Base-by-base conservation (phyloP, 1,139 yeast genomes). In the Yamadazyma epiphylla region DNA sequence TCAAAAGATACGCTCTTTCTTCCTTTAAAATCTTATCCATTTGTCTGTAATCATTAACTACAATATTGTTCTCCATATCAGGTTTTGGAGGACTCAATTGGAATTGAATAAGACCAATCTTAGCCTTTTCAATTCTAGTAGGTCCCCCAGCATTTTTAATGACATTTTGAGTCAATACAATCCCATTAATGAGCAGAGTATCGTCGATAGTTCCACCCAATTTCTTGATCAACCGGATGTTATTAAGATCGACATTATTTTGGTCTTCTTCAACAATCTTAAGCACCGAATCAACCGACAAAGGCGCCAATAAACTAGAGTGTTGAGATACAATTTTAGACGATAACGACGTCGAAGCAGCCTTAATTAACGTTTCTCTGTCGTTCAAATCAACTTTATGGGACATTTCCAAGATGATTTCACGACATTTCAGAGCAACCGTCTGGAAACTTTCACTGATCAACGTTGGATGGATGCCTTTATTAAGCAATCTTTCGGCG, bases 41-140 rank as follows among this genome's bases (percentile, higher is more conserved):
- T 61, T 94, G 98, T 63, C 98, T 78, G 65, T 91, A 91, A 59
- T 91, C 99, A 55, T 86, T 91, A 32, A 91, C 97, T 32, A 94
- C 95, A 35, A 91, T 94, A 54, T 89, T 91, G 56, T 91, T 91
- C 62, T 91, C 98, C 83, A 94, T 86, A 55, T 91, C 99, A 24
- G 99, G 99, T 57, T 91, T 91, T 47, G 99, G 99, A 26, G 99
- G 98, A 19, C 97, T 88, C 39, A 91, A 70, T 62, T 91, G 98
- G 66, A 91, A 91, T 61, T 94, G 99, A 42, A 91, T 75, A 48
- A 91, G 73, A 9, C 94, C 99, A 46, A 91, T 87, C 43, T 70
- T 74, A 15, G 98, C 98, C 69, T 89, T 91, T 56, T 91, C 98
- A 58, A 87, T 74, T 55, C 96, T 77, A 7, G 86, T 72, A 36